Conservation (phyloP, 352 stramenopile genomes). For the Globisporangium ultimum region DNA sequence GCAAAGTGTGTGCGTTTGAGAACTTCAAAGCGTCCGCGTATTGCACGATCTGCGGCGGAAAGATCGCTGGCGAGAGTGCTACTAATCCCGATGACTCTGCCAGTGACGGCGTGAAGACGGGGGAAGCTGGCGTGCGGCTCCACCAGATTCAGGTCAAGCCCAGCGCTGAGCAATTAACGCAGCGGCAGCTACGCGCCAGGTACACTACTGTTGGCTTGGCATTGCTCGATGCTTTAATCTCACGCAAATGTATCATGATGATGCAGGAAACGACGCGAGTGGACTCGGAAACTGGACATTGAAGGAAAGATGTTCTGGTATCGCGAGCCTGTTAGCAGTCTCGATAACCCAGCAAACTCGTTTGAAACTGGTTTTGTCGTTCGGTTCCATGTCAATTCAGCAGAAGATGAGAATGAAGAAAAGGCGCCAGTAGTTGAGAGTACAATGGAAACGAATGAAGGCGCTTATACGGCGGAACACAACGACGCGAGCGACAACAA, state of each 20-base stretch:
- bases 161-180: constrained; percentile 3
- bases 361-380: constrained; percentile 4
- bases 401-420: constrained; percentile 6
- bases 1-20: constrained; percentile 47
- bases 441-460: neutral
- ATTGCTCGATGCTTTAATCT: neutral
- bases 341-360: neutral
- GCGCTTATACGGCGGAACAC: neutral
- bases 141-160: neutral
- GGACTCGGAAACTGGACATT: constrained; percentile 50
- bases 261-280: constrained; percentile 44
- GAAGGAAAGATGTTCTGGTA: constrained; percentile 61
- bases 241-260: neutral
- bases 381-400: constrained; percentile 1
- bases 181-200: constrained; percentile 32
- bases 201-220: neutral
- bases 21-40: constrained; percentile 54
- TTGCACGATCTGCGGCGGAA: constrained; percentile 44
- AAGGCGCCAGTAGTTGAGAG: neutral
- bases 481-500: constrained; percentile 10
- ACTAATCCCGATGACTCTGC: neutral
- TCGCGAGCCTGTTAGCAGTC: constrained; percentile 10
- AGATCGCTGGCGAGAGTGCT: constrained; percentile 14
- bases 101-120: neutral
- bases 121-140: constrained; percentile 4